Evolutionary conservation across 192 early-diverging fungal genomes (phyloP).

Genomic region (Cetraspora pellucida): DNA sequence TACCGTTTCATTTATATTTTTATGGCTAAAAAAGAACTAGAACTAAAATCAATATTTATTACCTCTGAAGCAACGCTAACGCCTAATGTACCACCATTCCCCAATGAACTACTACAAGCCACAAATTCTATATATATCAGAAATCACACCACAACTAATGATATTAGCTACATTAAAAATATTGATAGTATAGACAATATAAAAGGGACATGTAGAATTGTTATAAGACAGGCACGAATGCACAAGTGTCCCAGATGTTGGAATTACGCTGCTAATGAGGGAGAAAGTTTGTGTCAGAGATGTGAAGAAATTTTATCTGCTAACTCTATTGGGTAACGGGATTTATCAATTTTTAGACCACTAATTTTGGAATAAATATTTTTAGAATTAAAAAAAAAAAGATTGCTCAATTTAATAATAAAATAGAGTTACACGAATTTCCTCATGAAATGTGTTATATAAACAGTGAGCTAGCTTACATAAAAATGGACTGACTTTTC

Average conservation of each 20-base stretch:
- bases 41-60: constrained; percentile 53
- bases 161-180: constrained; percentile 29
- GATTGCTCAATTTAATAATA: too few species aligned
- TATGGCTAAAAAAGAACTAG: constrained; percentile 38
- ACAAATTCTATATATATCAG: neutral
- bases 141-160: constrained; percentile 17
- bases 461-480: too few species aligned
- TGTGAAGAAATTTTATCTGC: constrained; percentile 44
- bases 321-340: neutral
- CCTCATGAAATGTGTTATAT: too few species aligned
- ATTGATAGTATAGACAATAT: constrained; percentile 25
- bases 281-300: constrained; percentile 59
- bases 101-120: neutral
- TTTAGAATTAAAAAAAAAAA: too few species aligned
- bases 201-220: constrained; percentile 47
- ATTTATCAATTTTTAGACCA: too few species aligned
- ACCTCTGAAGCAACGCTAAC: constrained; percentile 47
- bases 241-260: constrained; percentile 85
- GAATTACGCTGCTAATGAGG: constrained; percentile 57
- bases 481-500: too few species aligned
- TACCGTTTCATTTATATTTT: constrained; percentile 2
- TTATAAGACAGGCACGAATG: constrained; percentile 48
- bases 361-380: too few species aligned
- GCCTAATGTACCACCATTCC: neutral
- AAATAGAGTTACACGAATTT: too few species aligned